Conservation (phyloP, 2,329 filamentous ascomycete genomes). For the Cytospora leucostoma region DNA sequence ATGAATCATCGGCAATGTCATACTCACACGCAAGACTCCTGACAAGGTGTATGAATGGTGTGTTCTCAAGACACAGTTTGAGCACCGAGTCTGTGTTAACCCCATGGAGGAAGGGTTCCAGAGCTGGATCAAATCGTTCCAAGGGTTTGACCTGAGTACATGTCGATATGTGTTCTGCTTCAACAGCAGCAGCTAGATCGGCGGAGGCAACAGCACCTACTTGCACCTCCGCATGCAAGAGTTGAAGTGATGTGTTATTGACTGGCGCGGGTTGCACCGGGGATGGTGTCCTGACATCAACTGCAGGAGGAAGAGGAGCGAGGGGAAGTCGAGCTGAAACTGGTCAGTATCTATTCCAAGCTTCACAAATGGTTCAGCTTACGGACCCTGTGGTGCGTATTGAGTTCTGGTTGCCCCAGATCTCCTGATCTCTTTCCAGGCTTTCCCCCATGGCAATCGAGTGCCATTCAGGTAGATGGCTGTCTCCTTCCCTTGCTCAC, state of each 20-base stretch:
- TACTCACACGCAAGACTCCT: neutral
- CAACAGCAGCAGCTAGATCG: neutral
- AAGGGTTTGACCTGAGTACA: neutral
- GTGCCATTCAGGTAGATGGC: neutral
- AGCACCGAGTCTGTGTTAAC: neutral
- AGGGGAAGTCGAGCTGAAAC: neutral
- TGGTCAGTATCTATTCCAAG: neutral
- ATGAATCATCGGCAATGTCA: neutral
- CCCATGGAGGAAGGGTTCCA: neutral
- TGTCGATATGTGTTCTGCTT: neutral
- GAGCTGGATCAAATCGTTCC: neutral
- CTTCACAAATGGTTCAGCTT: neutral
- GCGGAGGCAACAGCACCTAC: neutral
- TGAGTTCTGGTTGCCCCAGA: neutral
- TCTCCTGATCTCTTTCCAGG: conserved; percentile 3
- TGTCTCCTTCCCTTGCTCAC: neutral
- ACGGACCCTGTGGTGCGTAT: neutral
- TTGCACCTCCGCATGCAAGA: neutral
- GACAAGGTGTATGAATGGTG: neutral
- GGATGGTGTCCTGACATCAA: conserved; percentile 7
- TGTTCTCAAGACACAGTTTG: neutral
- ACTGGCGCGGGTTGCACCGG: neutral
- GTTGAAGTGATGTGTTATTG: neutral
- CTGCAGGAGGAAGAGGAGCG: neutral
- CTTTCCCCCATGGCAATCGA: neutral